A percentile compares a stretch with the other conserved stretches of the same genome.
Conservation (phyloP, 148 eudicot species). For the Chenopodium berlandieri region DNA sequence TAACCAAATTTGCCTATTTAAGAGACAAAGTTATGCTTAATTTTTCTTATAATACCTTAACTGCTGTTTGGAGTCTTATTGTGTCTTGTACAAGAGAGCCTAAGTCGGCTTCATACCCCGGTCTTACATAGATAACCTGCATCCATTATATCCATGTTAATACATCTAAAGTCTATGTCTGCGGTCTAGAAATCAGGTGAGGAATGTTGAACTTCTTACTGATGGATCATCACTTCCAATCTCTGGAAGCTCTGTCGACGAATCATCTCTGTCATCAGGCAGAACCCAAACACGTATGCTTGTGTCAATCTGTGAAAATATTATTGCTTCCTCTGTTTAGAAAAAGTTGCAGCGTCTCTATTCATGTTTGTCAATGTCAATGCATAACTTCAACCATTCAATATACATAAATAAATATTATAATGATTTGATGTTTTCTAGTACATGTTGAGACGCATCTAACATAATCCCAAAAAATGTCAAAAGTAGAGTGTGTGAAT, state of each 20-base stretch:
- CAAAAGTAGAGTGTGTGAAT: no score
- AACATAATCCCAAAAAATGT: no score
- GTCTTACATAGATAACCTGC: conserved; percentile 87
- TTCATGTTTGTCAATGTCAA: no score
- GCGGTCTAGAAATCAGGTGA: background rate
- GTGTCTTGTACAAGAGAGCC: conserved; percentile 80
- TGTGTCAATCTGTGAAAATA: conserved; percentile 52
- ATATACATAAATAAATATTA: no score
- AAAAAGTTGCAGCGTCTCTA: no score
- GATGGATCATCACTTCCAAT: conserved; percentile 88
- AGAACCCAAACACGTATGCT: conserved; percentile 70
- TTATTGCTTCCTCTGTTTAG: background rate
- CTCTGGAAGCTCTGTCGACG: conserved; percentile 50
- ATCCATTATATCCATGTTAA: background rate
- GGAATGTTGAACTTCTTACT: conserved; percentile 36
- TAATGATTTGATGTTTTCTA: no score
- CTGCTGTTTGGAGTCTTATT: conserved; percentile 63
- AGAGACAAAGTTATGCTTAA: background rate
- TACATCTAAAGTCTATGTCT: background rate
- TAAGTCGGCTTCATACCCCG: conserved; percentile 83
- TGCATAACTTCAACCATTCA: no score
- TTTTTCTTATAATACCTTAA: conserved; percentile 36
- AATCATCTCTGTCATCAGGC: conserved; percentile 39
- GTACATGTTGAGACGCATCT: no score
- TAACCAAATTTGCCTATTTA: background rate